A percentile compares a stretch with the other conserved stretches of the same genome.
Evolutionary conservation across 1,139 yeast species (phyloP).

Genomic region (Suzukiozyma palmioleophila): DNA sequence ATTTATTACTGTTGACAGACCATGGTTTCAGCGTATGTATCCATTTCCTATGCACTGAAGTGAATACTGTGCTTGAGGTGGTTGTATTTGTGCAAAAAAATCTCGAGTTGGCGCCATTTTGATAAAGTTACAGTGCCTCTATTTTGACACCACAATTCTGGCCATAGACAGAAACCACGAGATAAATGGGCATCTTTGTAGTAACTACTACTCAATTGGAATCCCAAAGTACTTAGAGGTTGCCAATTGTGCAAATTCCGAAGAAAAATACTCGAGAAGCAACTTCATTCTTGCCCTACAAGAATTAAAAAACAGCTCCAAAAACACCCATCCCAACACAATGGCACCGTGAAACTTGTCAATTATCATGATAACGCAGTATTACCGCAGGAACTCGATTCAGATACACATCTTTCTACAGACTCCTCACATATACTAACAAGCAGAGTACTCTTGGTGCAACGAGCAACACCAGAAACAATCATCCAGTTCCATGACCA

Average conservation of each 20-base stretch:
- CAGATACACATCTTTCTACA: not conserved
- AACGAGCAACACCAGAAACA: conserved; percentile 58
- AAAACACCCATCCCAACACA: too few species aligned
- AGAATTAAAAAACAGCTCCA: too few species aligned
- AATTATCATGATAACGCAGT: too few species aligned
- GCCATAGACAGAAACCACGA: not conserved
- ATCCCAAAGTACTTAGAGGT: too few species aligned
- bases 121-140: not conserved
- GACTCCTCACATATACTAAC: conserved; percentile 8
- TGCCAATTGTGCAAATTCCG: too few species aligned
- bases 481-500: conserved; percentile 65
- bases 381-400: too few species aligned
- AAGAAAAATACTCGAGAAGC: too few species aligned
- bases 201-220: too few species aligned
- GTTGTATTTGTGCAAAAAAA: not conserved
- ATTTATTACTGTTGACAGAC: not conserved
- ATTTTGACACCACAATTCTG: not conserved
- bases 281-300: too few species aligned
- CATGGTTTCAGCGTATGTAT: conserved; percentile 33
- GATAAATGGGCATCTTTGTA: too few species aligned
- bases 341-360: too few species aligned
- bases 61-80: not conserved
- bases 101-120: not conserved
- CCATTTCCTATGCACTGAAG: not conserved
- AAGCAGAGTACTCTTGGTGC: conserved; percentile 47